Base-by-base conservation (phyloP, 108 stramenopile species). In the Cafeteria roenbergensis region DNA sequence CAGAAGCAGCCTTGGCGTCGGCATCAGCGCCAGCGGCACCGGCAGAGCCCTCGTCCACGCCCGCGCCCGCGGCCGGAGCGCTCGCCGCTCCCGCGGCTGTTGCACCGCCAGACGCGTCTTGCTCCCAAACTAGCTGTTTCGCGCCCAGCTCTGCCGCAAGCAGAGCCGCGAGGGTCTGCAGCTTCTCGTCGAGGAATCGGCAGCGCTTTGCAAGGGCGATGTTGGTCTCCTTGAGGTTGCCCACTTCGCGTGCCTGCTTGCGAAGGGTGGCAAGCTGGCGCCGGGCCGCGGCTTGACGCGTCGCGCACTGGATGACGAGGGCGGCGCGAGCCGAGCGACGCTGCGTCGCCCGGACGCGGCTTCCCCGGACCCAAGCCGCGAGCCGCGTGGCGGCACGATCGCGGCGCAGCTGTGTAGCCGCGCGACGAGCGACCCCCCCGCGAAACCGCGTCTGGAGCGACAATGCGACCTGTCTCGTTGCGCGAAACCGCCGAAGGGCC, bases 361-460 rank as follows among this genome's bases (percentile, higher is more conserved):
- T 27, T 3, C 59, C 61, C 22, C 61, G 57, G 29, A 27, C 24
- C 38, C 42, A 68, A 2, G 67, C 67, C 66, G 87, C 84, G 32
- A 90, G 68, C 71, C 79, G 77, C 52, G 84, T 77, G 27, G 79
- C 78, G 34, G 84, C 88, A 31, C 76, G 65, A 37, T 71, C 60
- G 28, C 81, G 74, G 27, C 87, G 78, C 29, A 32, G 31, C 64
- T 52, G 38, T 4, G 24, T 24, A 20, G 14, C 33, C 34, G 24
- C 24, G n/a, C 22, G 6, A 17, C 68, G 51, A 17, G 74, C 71
- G 17, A 64, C 54, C 42, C 73, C 65, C 24, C 88, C 89, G 57
- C 89, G 88, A 65, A 82, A 85, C 9, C 70, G 65, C 35, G 85
- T 74, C 73, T 92, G 91, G 26, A 84, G 77, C 52, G 42, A 63